Percentiles rank a stretch among this genome's conserved stretches.
phyloP scores from a whole-genome alignment of 108 stramenopile species.

The Cyclotella choctawhatcheeana region DNA sequence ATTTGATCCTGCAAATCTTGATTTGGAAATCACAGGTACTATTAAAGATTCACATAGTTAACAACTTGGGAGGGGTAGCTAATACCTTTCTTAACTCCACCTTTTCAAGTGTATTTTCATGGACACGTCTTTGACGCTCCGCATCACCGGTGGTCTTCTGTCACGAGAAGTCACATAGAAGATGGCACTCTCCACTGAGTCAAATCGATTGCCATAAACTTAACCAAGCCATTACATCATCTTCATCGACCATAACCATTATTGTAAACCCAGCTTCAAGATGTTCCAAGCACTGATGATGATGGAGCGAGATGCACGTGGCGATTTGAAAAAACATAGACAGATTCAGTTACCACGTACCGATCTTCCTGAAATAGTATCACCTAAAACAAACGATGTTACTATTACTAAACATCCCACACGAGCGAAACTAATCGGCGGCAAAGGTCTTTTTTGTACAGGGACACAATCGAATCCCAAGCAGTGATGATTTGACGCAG shows the following conservation, averaged over 20 bases:
- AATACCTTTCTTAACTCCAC: not conserved
- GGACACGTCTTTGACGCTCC: no score
- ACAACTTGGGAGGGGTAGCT: not conserved
- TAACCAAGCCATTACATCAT: not conserved
- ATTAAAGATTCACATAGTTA: not conserved
- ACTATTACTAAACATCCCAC: constrained; percentile 25
- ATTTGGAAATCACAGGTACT: not conserved
- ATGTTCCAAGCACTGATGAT: constrained; percentile 49
- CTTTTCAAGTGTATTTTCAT: not conserved
- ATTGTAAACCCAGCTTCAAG: not conserved
- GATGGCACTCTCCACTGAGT: no score
- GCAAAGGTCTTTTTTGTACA: constrained; percentile 27
- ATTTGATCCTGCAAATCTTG: not conserved
- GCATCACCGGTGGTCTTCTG: no score
- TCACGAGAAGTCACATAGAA: no score
- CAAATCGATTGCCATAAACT: not conserved
- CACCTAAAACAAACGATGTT: constrained; percentile 15
- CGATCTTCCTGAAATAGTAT: not conserved
- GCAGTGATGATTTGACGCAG: constrained; percentile 8
- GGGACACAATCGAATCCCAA: not conserved
- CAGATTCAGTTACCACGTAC: constrained; percentile 1
- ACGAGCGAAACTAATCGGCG: constrained; percentile 22
- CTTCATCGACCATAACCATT: not conserved
- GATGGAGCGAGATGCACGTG: constrained; percentile 41
- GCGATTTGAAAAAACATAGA: constrained; percentile 35